Base-by-base conservation (phyloP, 768 basidiomycete genomes). In the Mycena rosella region DNA sequence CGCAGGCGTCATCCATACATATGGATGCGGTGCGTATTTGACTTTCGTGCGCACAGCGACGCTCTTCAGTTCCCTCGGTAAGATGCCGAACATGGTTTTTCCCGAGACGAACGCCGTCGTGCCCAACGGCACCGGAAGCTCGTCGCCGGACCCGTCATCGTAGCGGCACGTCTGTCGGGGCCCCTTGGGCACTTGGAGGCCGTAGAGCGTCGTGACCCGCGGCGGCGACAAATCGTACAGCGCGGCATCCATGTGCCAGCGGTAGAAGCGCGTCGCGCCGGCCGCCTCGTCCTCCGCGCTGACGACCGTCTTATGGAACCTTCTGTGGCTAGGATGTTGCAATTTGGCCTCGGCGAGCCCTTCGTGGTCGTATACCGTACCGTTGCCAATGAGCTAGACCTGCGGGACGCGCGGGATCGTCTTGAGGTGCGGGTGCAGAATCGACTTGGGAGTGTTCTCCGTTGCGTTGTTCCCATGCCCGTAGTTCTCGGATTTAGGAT, bases 181-280 rank as follows among this genome's bases (percentile, higher is more conserved):
- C 2, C 94, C 95, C 26, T 82, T 68, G 3, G 95, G 96, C 0
- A 96, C 90, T 3, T 73, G 82, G 68, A 96, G 84, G 0, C 89
- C 93, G 71, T 95, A 95, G 24, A 96, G 87, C 0, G 94, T 94
- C 7, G 96, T 96, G 45, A 93, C 95, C 69, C 86, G 90, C 5
- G 95, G 95, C 20, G 93, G 93, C 27, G 88, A 87, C 15, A 91
- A 83, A 61, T 91, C 88, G 75, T 93, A 93, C 40, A 95, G 79
- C 2, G 94, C 94, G 1, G 96, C 95, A 72, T 96, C 95, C 78
- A 96, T 96, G 77, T 96, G 94, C 94, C 95, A 96, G 54, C 95
- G 84, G 78, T 95, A 96, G 85, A 92, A 96, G 42, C 95, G 86
- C n/a, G 95, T 96, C 49, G 85, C 78, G n/a, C 94, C 94, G 58